Evolutionary conservation across 2,329 filamentous ascomycete genomes (phyloP).

Genomic region (Fusarium decemcellulare): DNA sequence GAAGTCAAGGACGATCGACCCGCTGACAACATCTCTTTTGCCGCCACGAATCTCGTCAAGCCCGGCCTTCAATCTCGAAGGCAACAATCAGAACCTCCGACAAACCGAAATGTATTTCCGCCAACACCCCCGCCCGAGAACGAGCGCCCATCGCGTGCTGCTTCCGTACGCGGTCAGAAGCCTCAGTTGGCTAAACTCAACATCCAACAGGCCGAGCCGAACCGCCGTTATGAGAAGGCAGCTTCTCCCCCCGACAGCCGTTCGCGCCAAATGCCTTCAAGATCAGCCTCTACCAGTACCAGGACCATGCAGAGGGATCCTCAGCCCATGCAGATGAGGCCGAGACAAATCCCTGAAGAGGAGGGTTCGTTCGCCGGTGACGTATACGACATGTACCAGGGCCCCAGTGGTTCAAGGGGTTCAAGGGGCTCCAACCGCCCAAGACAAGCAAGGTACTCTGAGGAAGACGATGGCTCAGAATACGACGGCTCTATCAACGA

Average conservation of each 20-base stretch:
- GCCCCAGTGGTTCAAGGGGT: conserved; percentile 55
- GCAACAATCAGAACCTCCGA: conserved; percentile 88
- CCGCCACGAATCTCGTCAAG: conserved; percentile 93
- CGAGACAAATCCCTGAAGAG: conserved; percentile 61
- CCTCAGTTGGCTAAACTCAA: conserved; percentile 75
- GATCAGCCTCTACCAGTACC: conserved; percentile 62
- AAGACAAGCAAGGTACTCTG: conserved; percentile 74
- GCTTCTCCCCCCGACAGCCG: conserved; percentile 60
- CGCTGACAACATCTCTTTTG: conserved; percentile 88
- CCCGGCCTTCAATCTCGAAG: conserved; percentile 84
- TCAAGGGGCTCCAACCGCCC: conserved; percentile 50
- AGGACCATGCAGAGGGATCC: conserved; percentile 59
- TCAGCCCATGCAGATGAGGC: conserved; percentile 47
- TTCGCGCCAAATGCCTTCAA: conserved; percentile 51
- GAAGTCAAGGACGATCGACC: conserved; percentile 84
- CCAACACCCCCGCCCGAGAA: conserved; percentile 98
- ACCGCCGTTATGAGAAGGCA: conserved; percentile 69
- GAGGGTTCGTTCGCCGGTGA: conserved; percentile 78
- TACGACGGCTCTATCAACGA: conserved; percentile 78
- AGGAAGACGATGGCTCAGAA: conserved; percentile 85
- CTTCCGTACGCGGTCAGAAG: conserved; percentile 73
- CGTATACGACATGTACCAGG: conserved; percentile 75
- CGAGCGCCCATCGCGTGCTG: conserved; percentile 75
- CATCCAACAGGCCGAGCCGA: conserved; percentile 67
- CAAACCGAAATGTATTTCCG: conserved; percentile 87